Percentiles rank a stretch among this genome's conserved stretches.
These are phyloP conservation scores for Colletotrichum australisinense DNA, from an alignment of 2,329 filamentous ascomycete species.

Conservation along the genomic window DNA sequence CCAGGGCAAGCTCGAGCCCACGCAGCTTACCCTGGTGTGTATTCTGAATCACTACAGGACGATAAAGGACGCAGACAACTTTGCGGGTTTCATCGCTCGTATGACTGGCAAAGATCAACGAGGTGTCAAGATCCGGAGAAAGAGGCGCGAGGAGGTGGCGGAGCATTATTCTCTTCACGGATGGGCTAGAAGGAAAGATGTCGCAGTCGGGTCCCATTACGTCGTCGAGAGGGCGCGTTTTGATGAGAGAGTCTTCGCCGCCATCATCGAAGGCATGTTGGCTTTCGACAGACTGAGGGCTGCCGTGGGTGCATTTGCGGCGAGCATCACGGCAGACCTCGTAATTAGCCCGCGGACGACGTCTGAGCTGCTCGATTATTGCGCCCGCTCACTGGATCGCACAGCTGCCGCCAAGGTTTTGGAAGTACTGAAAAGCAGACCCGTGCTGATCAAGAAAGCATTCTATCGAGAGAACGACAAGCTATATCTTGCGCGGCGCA, in stretches of 20 bases:
- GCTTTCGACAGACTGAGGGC: conserved; percentile 58
- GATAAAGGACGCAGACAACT: conserved; percentile 52
- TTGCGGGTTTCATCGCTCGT: conserved; percentile 57
- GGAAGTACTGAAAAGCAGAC: background rate
- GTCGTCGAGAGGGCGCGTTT: conserved; percentile 54
- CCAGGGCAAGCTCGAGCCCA: conserved; percentile 56
- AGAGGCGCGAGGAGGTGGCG: conserved; percentile 46
- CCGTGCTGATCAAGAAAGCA: background rate
- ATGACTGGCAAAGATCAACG: conserved; percentile 56
- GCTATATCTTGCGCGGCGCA: conserved; percentile 4
- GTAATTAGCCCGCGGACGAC: conserved; percentile 45
- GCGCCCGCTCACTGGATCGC: conserved; percentile 43
- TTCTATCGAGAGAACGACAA: conserved; percentile 4
- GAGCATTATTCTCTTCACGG: conserved; percentile 40
- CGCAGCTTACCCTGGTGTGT: conserved; percentile 59
- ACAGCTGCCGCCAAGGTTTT: conserved; percentile 8
- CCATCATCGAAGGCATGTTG: conserved; percentile 60
- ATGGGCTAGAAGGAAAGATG: conserved; percentile 43
- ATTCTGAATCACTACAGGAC: conserved; percentile 62
- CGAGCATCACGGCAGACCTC: conserved; percentile 50
- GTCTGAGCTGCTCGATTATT: conserved; percentile 54
- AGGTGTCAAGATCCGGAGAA: conserved; percentile 53
- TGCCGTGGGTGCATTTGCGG: conserved; percentile 55
- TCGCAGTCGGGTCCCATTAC: conserved; percentile 45
- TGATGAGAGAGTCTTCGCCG: conserved; percentile 53